Evolutionary conservation across 768 basidiomycete species (phyloP), one percentile per base, ranked within the genome.

Genomic region (Imleria badia): DNA sequence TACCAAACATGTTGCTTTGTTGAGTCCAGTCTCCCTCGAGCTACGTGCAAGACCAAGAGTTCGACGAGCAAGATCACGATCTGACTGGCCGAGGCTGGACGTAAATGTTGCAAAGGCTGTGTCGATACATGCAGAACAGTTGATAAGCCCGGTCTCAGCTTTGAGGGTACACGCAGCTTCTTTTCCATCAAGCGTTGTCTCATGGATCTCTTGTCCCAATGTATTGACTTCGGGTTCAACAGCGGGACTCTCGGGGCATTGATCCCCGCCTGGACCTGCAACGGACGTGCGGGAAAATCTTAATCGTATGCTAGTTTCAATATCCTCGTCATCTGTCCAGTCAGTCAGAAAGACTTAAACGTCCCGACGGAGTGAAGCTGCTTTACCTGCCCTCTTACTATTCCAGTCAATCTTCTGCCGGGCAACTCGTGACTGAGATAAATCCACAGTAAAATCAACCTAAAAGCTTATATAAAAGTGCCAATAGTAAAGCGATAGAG

Each of bases 351-450:
- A 31, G 30, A 23, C 14, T 31, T 30, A 39, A 48, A 22, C 14
- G 11, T 42, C 40, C n/a, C 11, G 48, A 45, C 45, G 7, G 20
- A 41, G 14, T 48, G 35, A 50, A 35, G 35, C 30, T 11, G 20
- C 30, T 77, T 51, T 57, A 89, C 91, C 90, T 59, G 88, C 87
- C 78, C 91, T 91, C 74, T 92, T 92, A 70, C 91, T 96, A 60
- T 91, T 91, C 82, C 87, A 92, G 63, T 92, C 89, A 34, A 89
- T 73, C 12, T 68, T 73, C 23, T 75, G 67, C 8, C 86, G 80
- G 36, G 83, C 79, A 6, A 75, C 72, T 57, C 79, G 82, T 13
- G 86, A 75, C 47, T 81, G 77, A 12, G 80, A 74, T 2, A 84
- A 81, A 61, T 95, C 90, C 31, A 94, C 71, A 33, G 76, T 76